Evolutionary conservation across 495 filamentous ascomycete genomes (phyloP), one percentile per base, ranked within the genome.

Genomic region (Penicillium cosmopolitanum): DNA sequence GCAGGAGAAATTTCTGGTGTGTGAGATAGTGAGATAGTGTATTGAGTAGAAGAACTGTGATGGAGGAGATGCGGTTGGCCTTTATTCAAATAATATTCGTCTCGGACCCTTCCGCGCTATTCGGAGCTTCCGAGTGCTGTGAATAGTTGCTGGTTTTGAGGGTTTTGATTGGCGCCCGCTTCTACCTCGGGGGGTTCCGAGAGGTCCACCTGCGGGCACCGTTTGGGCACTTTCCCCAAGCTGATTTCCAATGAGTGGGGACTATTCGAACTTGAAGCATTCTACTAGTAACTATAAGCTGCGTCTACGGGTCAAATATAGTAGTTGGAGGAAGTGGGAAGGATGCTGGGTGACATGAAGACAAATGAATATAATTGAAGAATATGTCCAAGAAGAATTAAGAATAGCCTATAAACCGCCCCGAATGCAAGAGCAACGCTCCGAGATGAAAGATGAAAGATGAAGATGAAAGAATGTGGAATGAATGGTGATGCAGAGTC

Each of bases 351-450:
- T 31, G 28, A 9, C 28, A 7, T 31, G 28, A 9, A 6, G 36
- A 38, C 36, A 38, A 38, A 38, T 38, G 36, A 38, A 38, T 38
- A 13, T n/a, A 13, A 38, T 44, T 44, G 42, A 19, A 44, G 42
- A 44, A 13, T 48, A 48, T 48, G 21, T 48, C 12, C 53, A 52
- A 56, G 13, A 50, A 55, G 48, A 38, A 38, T 50, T 35, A 16
- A 57, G 44, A n/a, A 44, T 53, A 57, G 5, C 34, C 31, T 28
- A 51, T 8, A 44, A 44, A 16, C 15, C 16, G 36, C 11, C 36
- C 15, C 36, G 36, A n/a, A 38, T 38, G 36, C 36, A 38, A 38
- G 36, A 38, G 6, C 28, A 31, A 6, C 28, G 28, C 28, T 31
- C 28, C 28, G 28, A 31, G 28, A 31, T 31, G 28, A 31, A 31